Conservation (phyloP, 2,329 filamentous ascomycete genomes). For the Apiospora hydei region DNA sequence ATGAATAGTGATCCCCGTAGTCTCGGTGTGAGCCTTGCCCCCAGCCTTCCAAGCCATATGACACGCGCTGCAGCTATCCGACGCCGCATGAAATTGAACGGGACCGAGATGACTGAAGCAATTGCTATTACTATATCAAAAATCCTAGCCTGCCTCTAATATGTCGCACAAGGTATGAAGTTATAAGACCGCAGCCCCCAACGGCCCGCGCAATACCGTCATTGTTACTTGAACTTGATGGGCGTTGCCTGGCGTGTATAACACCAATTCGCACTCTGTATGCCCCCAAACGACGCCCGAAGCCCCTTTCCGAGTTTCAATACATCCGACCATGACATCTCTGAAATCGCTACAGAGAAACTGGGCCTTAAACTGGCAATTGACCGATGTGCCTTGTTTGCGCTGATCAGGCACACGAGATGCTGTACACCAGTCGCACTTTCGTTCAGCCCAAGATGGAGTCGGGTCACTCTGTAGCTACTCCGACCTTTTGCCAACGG, state of each 20-base stretch:
- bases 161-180: neutral
- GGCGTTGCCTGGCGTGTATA: neutral
- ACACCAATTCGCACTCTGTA: neutral
- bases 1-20: too few species aligned
- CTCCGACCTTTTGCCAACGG: too few species aligned
- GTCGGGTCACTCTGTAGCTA: neutral
- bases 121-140: neutral
- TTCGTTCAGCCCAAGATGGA: neutral
- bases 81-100: too few species aligned
- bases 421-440: neutral
- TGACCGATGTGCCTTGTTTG: neutral
- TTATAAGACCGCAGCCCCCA: neutral
- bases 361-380: too few species aligned
- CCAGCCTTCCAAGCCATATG: too few species aligned
- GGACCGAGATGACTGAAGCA: neutral
- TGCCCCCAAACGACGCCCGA: neutral
- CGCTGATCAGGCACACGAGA: neutral
- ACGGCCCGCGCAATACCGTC: neutral
- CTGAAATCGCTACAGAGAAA: neutral
- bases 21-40: too few species aligned
- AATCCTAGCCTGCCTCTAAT: neutral
- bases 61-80: too few species aligned
- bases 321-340: neutral
- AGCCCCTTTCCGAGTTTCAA: neutral
- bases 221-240: neutral